A percentile compares a stretch with the other conserved stretches of the same genome.
These are phyloP conservation scores for Amesomyces nigricolor DNA, from an alignment of 2,329 filamentous ascomycete genomes.

Conservation along the genomic window DNA sequence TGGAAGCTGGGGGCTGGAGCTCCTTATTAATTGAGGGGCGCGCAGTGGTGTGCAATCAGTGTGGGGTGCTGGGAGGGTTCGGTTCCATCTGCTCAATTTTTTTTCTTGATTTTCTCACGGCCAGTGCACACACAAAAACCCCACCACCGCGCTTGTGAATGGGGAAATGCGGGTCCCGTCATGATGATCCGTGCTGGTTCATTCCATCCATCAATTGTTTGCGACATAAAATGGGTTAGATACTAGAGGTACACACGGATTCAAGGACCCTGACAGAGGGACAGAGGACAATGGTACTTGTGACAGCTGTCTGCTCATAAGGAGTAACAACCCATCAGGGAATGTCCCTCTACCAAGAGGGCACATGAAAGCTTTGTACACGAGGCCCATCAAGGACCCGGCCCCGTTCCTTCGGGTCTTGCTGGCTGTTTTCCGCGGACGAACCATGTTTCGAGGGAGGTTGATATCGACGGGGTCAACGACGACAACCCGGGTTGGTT, in stretches of 20 bases:
- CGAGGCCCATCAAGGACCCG: not conserved
- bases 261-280: not conserved
- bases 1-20: conserved; percentile 14
- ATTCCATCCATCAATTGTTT: not conserved
- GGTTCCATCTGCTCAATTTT: conserved; percentile 23
- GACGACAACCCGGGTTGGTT: not conserved
- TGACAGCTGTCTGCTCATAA: not conserved
- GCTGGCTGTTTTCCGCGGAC: not conserved
- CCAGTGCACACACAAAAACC: conserved; percentile 23
- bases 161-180: not conserved
- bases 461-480: not conserved
- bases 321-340: not conserved
- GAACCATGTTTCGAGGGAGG: not conserved
- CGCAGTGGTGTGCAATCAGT: conserved; percentile 14
- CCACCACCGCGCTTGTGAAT: not conserved
- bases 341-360: no score
- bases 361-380: no score
- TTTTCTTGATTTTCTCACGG: conserved; percentile 20
- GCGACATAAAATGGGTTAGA: not conserved
- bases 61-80: conserved; percentile 25
- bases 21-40: conserved; percentile 24
- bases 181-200: not conserved
- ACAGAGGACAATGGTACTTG: not conserved
- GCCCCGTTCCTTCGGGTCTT: not conserved
- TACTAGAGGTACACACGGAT: not conserved